Evolutionary conservation across 768 basidiomycete species (phyloP), one percentile per base, ranked within the genome.

Genomic region (Lentinula edodes): DNA sequence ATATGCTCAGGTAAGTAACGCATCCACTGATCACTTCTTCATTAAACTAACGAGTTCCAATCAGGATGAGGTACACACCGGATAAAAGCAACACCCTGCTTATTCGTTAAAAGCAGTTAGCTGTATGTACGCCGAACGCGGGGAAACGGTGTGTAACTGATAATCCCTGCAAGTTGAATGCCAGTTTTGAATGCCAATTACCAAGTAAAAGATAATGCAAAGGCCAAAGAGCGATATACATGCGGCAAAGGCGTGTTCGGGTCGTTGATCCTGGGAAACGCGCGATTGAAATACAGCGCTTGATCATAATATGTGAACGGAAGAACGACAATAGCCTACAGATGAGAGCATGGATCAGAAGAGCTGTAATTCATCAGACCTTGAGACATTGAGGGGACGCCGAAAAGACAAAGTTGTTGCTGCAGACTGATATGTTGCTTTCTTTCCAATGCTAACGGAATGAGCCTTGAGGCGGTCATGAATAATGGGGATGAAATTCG

Each of bases 201-300:
- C 28, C 12, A 45, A 16, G 15, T 6, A 45, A 18, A 45, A 45
- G 15, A 16, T 12, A 38, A 53, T 8, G 34, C 52, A 36, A 52
- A 42, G 41, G 55, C 39, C 55, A 56, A 43, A 56, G 41, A 56
- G 55, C n/a, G 39, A 56, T 43, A 56, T 28, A 54, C 55, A 56
- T 56, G 55, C 55, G 20, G 55, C 23, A 5, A 56, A 56, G 41
- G 55, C 55, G 55, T 56, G 55, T 56, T 43, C 15, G 18, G 43
- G 12, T n/a, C 6, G 35, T 28, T 52, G 34, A 52, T 15, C 51
- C 51, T 52, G 51, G 6, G 35, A 52, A 36, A 34, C 16, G 15
- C 51, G 7, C 28, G 35, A 52, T 52, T 35, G 7, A 8, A 48
- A 48, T 48, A 6, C 16, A 18, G 15, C 16, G 18, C 16, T 8